Conservation (phyloP, 164 flowering plant species). For the Cinnamomum micranthum region DNA sequence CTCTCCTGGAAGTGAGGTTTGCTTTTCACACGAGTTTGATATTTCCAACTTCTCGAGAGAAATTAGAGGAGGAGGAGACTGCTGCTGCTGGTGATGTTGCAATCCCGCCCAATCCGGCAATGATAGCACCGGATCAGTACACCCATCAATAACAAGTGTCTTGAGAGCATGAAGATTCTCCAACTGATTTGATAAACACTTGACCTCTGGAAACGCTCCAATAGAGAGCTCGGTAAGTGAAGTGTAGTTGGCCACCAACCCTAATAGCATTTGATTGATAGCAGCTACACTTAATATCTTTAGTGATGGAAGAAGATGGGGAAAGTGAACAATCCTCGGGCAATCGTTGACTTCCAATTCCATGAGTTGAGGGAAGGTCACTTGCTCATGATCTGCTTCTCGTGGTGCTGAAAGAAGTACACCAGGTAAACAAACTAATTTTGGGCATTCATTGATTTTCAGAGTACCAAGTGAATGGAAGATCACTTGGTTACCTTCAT, state of each 20-base stretch:
- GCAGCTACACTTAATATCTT: background rate
- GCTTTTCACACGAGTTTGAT: background rate
- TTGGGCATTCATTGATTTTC: background rate
- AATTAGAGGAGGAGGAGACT: no score
- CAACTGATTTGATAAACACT: background rate
- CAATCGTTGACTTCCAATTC: no score
- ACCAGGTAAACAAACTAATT: background rate
- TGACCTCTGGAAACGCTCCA: background rate
- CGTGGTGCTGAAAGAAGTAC: no score
- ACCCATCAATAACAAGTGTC: background rate
- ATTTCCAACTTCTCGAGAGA: background rate
- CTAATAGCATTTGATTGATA: background rate
- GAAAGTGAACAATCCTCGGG: no score
- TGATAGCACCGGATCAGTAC: background rate
- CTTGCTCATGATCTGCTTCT: no score
- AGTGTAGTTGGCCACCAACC: background rate
- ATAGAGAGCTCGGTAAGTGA: background rate
- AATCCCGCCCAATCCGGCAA: background rate
- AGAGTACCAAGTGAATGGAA: no score
- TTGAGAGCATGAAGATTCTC: background rate
- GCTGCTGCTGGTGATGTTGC: no score
- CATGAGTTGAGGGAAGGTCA: no score
- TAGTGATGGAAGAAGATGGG: background rate
- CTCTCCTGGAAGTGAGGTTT: no score
- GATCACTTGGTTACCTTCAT: background rate